Conservation (phyloP, 371 early-diverging fungal species). For the Phascolomyces articulosus region DNA sequence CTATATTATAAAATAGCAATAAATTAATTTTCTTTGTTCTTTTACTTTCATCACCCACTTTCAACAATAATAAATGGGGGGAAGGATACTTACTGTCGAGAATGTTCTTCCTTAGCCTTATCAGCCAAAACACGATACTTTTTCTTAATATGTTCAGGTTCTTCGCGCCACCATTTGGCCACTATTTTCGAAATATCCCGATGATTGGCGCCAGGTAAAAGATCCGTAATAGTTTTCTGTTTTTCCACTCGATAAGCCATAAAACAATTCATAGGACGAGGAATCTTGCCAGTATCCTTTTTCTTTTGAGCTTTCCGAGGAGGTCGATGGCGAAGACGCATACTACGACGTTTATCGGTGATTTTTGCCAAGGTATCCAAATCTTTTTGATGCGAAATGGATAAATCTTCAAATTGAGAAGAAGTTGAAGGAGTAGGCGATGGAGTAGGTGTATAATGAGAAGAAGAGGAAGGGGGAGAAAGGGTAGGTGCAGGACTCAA, state of each 20-base stretch:
- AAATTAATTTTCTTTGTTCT: neutral
- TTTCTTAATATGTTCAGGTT: constrained; percentile 57
- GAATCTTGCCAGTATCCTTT: constrained; percentile 9
- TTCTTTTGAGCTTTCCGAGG: constrained; percentile 10
- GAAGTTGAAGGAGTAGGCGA: neutral
- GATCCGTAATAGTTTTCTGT: constrained; percentile 60
- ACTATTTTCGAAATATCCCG: constrained; percentile 69
- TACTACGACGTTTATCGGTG: neutral
- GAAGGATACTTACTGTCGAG: constrained; percentile 10
- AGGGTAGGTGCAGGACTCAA: too few species aligned
- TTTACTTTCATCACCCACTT: neutral
- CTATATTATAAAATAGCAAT: neutral
- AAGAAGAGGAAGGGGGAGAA: neutral
- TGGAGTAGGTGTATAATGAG: too few species aligned
- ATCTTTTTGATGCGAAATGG: constrained; percentile 2
- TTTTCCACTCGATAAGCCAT: constrained; percentile 70
- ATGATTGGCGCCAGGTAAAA: constrained; percentile 61
- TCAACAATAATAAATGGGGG: too few species aligned
- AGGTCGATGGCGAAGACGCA: neutral
- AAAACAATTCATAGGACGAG: constrained; percentile 64
- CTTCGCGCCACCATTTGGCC: constrained; percentile 70
- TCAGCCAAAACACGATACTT: constrained; percentile 60
- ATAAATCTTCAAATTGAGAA: neutral
- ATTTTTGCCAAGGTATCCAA: neutral
- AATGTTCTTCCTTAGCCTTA: constrained; percentile 56